Base-by-base conservation (phyloP, 768 basidiomycete genomes). In the Trametes cubensis region DNA sequence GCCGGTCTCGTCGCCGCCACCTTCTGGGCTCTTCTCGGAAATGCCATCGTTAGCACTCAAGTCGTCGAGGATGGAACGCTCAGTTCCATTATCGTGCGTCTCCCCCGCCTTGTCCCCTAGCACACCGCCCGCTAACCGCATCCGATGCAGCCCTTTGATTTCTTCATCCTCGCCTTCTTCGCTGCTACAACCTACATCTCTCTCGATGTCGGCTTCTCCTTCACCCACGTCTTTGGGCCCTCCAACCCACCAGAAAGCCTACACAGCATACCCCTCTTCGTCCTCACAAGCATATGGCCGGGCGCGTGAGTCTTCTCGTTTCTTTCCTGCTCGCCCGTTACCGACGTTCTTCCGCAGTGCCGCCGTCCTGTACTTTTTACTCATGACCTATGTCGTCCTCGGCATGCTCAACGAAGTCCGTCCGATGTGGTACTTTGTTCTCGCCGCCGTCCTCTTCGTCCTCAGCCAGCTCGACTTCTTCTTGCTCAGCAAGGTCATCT, bases 61-160 rank as follows among this genome's bases (percentile, higher is more conserved):
- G 72, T 95, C 51, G 90, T 98, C 57, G 96, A 98, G 72, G 96
- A 92, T 69, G 96, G 94, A 6, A 92, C 92, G 0, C 76, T 87
- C 38, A 83, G 83, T 66, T 84, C 51, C 21, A 58, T 25, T 26
- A 30, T 49, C 53, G 53, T 58, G 25, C 40, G 47, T 60, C 54
- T 28, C 41, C 18, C 30, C 48, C 62, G 39, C 28, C 21, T 10
- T 21, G 14, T 25, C 7, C 50, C 23, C 13, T 7, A 34, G 14
- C 23, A 66, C 41, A 1, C 42, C 15, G 26, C 14, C 40, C n/a
- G 6, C 48, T 20, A 68, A 48, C 34, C n/a, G 21, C 28, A 28
- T 41, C 34, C 44, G 28, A 28, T 52, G 49, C 65, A 92, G 90
- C 92, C 92, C 2, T 83, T 88, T 66, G 77, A 75, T 61, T 76